A percentile compares a stretch with the other conserved stretches of the same genome.
These are phyloP conservation scores for Dryas octopetala DNA, from an alignment of 306 rosid species.

Conservation along the genomic window DNA sequence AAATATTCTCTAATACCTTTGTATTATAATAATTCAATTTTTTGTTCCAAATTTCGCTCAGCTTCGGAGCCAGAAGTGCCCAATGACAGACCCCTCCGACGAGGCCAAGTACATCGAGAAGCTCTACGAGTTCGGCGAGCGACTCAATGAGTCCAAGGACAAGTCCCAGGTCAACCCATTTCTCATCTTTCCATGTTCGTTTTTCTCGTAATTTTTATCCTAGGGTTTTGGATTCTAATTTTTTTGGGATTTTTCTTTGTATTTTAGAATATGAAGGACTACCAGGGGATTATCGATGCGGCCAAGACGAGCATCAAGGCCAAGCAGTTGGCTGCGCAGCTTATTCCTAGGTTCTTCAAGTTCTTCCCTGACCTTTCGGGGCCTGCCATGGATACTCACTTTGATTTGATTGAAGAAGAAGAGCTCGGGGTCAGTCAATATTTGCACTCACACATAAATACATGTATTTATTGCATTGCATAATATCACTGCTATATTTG, in stretches of 20 bases:
- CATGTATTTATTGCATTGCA: not conserved
- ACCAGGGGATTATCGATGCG: constrained; percentile 81
- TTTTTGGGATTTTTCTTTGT: constrained; percentile 4
- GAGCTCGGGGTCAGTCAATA: constrained; percentile 81
- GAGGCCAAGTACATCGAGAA: constrained; percentile 76
- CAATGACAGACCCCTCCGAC: constrained; percentile 69
- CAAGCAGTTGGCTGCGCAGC: constrained; percentile 93
- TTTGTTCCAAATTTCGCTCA: constrained; percentile 34
- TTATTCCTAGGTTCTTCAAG: constrained; percentile 91
- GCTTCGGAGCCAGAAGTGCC: constrained; percentile 22
- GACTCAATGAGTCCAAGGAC: constrained; percentile 82
- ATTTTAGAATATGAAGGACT: constrained; percentile 65
- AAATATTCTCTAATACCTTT: not conserved
- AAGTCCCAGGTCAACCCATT: constrained; percentile 69
- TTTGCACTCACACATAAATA: not conserved
- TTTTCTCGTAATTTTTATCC: not conserved
- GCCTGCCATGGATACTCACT: constrained; percentile 69
- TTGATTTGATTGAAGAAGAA: constrained; percentile 92
- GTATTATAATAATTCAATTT: constrained; percentile 37
- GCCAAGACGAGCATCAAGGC: constrained; percentile 87
- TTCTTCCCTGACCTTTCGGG: constrained; percentile 81
- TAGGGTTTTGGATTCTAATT: constrained; percentile 23
- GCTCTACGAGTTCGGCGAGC: constrained; percentile 91
- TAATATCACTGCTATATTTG: not conserved
- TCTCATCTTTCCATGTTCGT: not conserved